Base-by-base conservation (phyloP, 495 filamentous ascomycete genomes). In the Tirmania nivea region DNA sequence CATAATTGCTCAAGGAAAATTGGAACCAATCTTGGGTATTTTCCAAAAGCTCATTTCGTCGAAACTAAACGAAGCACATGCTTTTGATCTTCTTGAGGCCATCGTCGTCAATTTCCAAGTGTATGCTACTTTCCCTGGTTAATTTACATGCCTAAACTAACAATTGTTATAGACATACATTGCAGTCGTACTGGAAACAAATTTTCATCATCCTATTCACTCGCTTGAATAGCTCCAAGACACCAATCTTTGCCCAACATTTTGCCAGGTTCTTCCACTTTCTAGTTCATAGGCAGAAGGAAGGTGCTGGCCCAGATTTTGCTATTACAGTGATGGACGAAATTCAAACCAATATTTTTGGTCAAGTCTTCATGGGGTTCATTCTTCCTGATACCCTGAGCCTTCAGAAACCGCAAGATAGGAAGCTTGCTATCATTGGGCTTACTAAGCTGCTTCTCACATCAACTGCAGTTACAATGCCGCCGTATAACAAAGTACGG, bases 231-330 rank as follows among this genome's bases (percentile, higher is more conserved):
- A 71, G 70, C 57, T 74, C 73, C 49, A 80, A 80, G 14, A 90
- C 87, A 0, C 88, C 94, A 57, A 79, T 72, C 34, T 80, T 90
- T 65, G 79, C 83, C 42, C 66, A 80, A 34, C 78, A 84, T 51
- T 94, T 96, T 59, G 79, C 84, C 34, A 82, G 85, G 35, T 84
- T 96, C 70, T 96, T 86, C 66, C 87, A 95, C 65, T 80, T 95
- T 61, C 72, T 96, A 39, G 84, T 83, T 49, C 80, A 86, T 10
- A 76, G 75, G 42, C 74, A 78, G 42, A 73, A 79, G 17, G 79
- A 85, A n/a, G 86, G 86, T 31, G 75, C 88, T 50, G 88, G 86
- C 48, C 76, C 86, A 14, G 92, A 99, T 66, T 92, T 84, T 67
- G 80, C 94, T 68, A 81, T 94, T 69, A 73, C 70, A 55, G 73